These are phyloP conservation scores for Monosporozyma unispora DNA, from an alignment of 805 yeast genomes.

Conservation along the genomic window DNA sequence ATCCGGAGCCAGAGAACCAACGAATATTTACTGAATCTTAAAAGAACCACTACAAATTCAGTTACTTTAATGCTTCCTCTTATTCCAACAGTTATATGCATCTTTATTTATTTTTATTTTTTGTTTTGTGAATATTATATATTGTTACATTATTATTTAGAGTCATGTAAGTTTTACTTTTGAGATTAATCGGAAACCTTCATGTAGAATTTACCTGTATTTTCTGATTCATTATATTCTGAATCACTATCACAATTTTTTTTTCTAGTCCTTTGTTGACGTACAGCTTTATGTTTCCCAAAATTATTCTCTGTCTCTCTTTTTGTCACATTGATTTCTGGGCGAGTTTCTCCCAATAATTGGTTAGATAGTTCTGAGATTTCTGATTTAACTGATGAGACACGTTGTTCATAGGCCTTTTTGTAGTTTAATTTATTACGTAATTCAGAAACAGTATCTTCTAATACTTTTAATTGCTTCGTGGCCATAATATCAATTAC, in stretches of 20 bases:
- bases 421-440: constrained; percentile 28
- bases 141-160: not conserved
- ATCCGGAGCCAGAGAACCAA: no score
- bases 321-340: constrained; percentile 8
- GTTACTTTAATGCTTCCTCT: no score
- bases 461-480: constrained; percentile 28
- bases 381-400: constrained; percentile 22
- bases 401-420: constrained; percentile 31
- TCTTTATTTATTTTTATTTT: not conserved
- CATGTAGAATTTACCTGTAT: not conserved
- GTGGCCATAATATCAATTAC: constrained; percentile 31
- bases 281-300: not conserved
- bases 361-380: constrained; percentile 10
- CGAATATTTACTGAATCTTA: no score
- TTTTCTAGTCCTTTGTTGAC: not conserved
- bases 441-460: constrained; percentile 27
- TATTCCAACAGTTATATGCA: not conserved
- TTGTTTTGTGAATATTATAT: not conserved
- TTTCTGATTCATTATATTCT: not conserved
- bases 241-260: not conserved
- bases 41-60: no score
- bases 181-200: not conserved
- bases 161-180: not conserved
- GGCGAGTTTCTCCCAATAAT: constrained; percentile 21
- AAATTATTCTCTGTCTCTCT: not conserved